Conservation (phyloP, 1,139 yeast genomes). For the Pichiaceae sp. region DNA sequence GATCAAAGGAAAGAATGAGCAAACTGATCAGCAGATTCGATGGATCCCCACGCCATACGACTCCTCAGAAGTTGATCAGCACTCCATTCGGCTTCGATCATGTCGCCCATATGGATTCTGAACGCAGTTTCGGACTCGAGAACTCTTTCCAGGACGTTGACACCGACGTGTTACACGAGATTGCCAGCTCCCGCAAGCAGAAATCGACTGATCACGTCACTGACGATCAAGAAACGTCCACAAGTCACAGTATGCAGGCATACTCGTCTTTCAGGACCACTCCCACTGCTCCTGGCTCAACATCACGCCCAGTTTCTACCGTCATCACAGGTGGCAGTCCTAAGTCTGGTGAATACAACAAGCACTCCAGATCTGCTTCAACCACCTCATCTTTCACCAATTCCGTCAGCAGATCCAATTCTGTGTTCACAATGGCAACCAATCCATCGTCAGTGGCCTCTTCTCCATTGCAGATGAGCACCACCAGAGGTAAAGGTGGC, state of each 20-base stretch:
- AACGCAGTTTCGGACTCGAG: slow-evolving; percentile 20
- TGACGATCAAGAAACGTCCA: not conserved
- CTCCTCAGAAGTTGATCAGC: not conserved
- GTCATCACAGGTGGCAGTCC: not conserved
- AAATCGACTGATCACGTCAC: not conserved
- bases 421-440: slow-evolving; percentile 19
- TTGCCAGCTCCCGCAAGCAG: not conserved
- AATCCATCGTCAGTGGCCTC: slow-evolving; percentile 16
- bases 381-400: slow-evolving; percentile 6
- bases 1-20: not conserved
- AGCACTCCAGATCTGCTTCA: slow-evolving; percentile 4
- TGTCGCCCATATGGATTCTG: slow-evolving; percentile 23
- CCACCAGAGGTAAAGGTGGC: not conserved
- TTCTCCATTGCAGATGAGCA: slow-evolving; percentile 6
- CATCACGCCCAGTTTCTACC: not conserved
- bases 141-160: slow-evolving; percentile 14
- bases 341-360: not conserved
- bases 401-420: slow-evolving; percentile 14
- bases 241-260: slow-evolving; percentile 8
- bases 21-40: not conserved
- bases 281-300: slow-evolving; percentile 11
- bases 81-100: slow-evolving; percentile 25
- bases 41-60: not conserved
- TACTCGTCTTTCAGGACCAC: slow-evolving; percentile 21
- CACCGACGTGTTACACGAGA: slow-evolving; percentile 4